Percentiles rank a stretch among this genome's conserved stretches.
Conservation (phyloP, 495 filamentous ascomycete species). For the Pseudevernia furfuracea region DNA sequence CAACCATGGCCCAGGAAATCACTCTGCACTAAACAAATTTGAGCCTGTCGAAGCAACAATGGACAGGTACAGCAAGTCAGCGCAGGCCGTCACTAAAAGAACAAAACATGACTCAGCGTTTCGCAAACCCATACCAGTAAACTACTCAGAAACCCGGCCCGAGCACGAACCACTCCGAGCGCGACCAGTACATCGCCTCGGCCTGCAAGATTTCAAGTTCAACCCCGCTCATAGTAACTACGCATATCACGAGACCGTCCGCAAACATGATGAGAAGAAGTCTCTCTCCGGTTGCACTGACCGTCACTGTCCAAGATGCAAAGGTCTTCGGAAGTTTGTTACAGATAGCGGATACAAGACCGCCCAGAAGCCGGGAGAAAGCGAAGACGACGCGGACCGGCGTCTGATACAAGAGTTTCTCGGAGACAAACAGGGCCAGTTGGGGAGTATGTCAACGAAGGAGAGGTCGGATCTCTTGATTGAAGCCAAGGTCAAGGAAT, state of each 20-base stretch:
- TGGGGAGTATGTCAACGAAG: conserved; percentile 39
- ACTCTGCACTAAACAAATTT: background rate
- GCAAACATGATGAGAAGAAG: conserved; percentile 63
- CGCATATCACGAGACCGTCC: conserved; percentile 69
- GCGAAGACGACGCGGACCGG: conserved; percentile 32
- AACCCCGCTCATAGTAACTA: conserved; percentile 68
- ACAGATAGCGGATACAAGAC: conserved; percentile 33
- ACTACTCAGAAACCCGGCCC: conserved; percentile 22
- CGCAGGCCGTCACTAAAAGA: background rate
- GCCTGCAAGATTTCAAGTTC: conserved; percentile 69
- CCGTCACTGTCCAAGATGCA: conserved; percentile 63
- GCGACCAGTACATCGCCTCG: conserved; percentile 44
- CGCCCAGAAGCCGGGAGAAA: conserved; percentile 20
- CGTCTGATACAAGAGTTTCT: conserved; percentile 62
- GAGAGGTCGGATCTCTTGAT: conserved; percentile 53
- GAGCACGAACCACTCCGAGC: conserved; percentile 44
- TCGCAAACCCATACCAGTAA: background rate
- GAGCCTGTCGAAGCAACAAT: conserved; percentile 13
- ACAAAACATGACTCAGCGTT: background rate
- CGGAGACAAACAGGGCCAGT: conserved; percentile 40
- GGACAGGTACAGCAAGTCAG: conserved; percentile 9
- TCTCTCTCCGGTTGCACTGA: conserved; percentile 73
- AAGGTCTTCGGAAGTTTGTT: conserved; percentile 58
- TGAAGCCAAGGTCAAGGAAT: conserved; percentile 55
- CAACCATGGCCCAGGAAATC: background rate